These are phyloP conservation scores for Musa schizocarpa DNA, from an alignment of 176 grass and related monocot genomes.

Conservation along the genomic window DNA sequence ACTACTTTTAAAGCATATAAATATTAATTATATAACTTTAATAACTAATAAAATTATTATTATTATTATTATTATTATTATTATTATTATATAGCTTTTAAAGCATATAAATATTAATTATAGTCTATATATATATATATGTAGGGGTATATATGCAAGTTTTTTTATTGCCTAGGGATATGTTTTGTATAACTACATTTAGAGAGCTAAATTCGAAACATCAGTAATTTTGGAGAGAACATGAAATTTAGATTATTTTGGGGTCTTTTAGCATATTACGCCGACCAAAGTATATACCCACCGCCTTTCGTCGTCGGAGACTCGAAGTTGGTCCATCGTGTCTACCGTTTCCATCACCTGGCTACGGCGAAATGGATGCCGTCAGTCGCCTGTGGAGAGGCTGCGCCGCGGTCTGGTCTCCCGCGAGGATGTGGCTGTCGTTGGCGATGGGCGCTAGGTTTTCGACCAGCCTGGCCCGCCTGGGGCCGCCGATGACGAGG, in stretches of 20 bases:
- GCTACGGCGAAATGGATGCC: conserved; percentile 35
- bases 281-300: no score
- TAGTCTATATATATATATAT: neutral
- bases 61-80: no score
- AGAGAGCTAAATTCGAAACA: no score
- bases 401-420: conserved; percentile 3
- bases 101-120: neutral
- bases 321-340: neutral
- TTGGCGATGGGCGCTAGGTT: conserved; percentile 19
- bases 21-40: neutral
- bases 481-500: conserved; percentile 8
- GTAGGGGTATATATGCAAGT: no score
- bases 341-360: neutral
- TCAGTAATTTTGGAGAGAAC: neutral
- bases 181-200: no score
- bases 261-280: neutral
- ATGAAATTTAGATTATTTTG: neutral
- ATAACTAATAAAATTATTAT: neutral
- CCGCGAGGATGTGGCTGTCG: conserved; percentile 21
- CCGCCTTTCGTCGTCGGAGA: neutral
- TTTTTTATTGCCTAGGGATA: no score
- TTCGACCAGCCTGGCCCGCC: conserved; percentile 25
- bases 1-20: neutral
- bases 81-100: neutral
- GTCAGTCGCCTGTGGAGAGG: conserved; percentile 38